phyloP scores from a whole-genome alignment of 139 green algal species.

The Tetradesmus obliquus region DNA sequence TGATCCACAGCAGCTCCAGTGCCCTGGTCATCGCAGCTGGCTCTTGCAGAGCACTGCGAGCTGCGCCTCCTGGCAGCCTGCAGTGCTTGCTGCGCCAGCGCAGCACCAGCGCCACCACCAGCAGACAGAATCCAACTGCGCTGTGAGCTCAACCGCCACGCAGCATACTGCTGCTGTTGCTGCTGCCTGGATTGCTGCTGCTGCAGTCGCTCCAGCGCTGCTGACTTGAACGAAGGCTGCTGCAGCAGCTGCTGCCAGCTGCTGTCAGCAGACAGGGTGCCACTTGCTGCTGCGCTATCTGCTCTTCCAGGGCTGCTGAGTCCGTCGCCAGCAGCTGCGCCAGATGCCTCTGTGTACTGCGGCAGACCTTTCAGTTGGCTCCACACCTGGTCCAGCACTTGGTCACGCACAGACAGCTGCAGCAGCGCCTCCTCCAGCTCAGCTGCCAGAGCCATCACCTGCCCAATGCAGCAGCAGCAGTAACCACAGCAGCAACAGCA shows the following conservation, averaged over 20 bases:
- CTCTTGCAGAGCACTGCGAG: neutral
- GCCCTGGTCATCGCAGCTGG: neutral
- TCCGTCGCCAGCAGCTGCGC: neutral
- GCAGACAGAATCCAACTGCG: neutral
- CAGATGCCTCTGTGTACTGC: neutral
- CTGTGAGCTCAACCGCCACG: neutral
- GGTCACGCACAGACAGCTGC: neutral
- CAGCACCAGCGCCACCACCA: neutral
- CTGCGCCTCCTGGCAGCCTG: neutral
- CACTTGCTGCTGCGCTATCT: neutral
- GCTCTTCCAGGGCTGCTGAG: neutral
- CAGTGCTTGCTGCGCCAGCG: neutral
- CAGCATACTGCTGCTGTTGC: slow-evolving; percentile 10
- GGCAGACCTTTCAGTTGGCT: slow-evolving; percentile 24
- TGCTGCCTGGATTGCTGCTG: slow-evolving; percentile 4
- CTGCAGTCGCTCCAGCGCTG: neutral
- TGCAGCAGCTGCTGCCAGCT: slow-evolving; percentile 4
- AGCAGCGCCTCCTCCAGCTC: slow-evolving; percentile 10
- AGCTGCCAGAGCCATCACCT: slow-evolving; percentile 14
- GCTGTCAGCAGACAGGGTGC: neutral
- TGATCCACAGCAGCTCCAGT: neutral
- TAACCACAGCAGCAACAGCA: no score
- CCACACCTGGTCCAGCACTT: slow-evolving; percentile 31
- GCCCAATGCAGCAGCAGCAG: neutral
- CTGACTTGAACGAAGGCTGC: neutral